Evolutionary conservation across 768 basidiomycete genomes (phyloP).

Genomic region (Suillus subalutaceus): DNA sequence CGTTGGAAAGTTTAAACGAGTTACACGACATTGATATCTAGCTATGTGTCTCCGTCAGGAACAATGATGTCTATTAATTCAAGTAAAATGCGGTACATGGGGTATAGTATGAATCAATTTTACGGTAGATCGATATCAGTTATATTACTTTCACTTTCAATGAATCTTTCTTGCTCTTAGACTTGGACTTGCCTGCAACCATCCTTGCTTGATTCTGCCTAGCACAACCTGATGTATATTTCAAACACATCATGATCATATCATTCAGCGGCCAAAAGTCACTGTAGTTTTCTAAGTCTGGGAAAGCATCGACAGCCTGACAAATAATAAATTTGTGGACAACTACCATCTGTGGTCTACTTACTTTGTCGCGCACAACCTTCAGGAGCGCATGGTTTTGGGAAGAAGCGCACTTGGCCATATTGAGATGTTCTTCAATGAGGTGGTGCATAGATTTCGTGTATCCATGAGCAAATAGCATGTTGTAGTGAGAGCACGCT

Average conservation of each 20-base stretch:
- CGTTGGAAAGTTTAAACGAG: not conserved
- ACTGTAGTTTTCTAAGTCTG: slow-evolving; percentile 14
- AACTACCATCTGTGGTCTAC: not conserved
- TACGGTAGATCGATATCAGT: not conserved
- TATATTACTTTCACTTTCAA: not conserved
- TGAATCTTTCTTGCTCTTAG: not conserved
- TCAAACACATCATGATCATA: slow-evolving; percentile 20
- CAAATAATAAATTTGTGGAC: not conserved
- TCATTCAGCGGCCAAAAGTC: slow-evolving; percentile 13
- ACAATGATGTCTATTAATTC: not conserved
- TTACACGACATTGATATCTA: no score
- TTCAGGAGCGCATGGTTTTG: slow-evolving; percentile 5
- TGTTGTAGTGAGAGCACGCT: no score
- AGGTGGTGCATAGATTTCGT: slow-evolving; percentile 7
- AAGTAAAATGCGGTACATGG: not conserved
- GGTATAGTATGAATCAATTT: not conserved
- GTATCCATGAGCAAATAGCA: not conserved
- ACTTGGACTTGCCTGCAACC: not conserved
- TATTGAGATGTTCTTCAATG: slow-evolving; percentile 12
- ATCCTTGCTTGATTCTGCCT: slow-evolving; percentile 4
- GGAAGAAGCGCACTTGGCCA: slow-evolving; percentile 9
- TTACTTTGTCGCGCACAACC: not conserved
- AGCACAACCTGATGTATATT: slow-evolving; percentile 14
- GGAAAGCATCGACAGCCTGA: slow-evolving; percentile 8
- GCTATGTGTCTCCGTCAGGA: no score